phyloP scores from a whole-genome alignment of 352 stramenopile genomes.

The Elongisporangium undulatum region DNA sequence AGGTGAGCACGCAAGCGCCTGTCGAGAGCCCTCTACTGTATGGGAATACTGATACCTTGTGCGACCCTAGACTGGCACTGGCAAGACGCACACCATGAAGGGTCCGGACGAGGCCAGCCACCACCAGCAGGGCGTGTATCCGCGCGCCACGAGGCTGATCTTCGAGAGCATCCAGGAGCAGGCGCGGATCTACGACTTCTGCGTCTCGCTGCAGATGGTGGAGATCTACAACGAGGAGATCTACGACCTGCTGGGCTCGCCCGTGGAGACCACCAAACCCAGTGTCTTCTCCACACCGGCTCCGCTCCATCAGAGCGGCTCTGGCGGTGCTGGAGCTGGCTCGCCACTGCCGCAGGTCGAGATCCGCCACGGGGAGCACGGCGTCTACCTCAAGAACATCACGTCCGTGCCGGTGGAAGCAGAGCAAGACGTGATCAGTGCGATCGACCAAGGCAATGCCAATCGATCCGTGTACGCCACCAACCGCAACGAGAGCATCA shows the following conservation, averaged over 20 bases:
- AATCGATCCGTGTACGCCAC: conserved; percentile 23
- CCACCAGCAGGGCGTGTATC: conserved; percentile 33
- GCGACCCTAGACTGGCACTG: conserved; percentile 23
- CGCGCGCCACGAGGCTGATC: conserved; percentile 37
- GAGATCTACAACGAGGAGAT: conserved; percentile 89
- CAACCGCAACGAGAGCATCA: conserved; percentile 35
- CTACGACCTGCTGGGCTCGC: conserved; percentile 60
- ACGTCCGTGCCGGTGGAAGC: conserved; percentile 27
- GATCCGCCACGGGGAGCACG: conserved; percentile 68
- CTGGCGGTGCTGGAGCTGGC: conserved; percentile 12
- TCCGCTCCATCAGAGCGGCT: not conserved
- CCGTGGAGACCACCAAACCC: conserved; percentile 31
- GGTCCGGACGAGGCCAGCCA: conserved; percentile 9
- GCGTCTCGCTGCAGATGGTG: conserved; percentile 55
- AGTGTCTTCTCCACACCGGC: conserved; percentile 24
- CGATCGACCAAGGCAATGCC: conserved; percentile 26
- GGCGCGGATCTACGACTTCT: conserved; percentile 40
- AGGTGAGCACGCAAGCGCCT: conserved; percentile 28
- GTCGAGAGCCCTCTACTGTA: not conserved
- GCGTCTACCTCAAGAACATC: conserved; percentile 71
- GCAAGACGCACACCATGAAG: conserved; percentile 35
- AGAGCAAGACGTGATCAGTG: conserved; percentile 28
- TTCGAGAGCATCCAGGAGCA: conserved; percentile 35
- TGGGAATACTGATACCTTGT: conserved; percentile 2
- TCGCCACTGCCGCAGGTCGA: conserved; percentile 32